phyloP scores from a whole-genome alignment of 352 stramenopile species.

The Phytopythium litorale region DNA sequence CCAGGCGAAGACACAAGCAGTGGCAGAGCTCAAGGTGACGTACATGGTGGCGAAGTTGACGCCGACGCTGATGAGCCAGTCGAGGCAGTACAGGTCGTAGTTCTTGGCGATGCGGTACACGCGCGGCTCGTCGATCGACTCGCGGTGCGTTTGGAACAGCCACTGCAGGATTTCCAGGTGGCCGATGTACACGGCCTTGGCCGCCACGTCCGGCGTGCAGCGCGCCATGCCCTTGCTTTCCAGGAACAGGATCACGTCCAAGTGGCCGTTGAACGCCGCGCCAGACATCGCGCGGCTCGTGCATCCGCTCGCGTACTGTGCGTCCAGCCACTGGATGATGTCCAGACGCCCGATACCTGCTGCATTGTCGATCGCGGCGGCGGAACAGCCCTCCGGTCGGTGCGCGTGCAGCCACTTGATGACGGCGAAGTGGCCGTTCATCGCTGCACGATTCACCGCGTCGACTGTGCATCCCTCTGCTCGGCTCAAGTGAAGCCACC shows the following conservation, averaged over 20 bases:
- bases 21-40: too few species aligned
- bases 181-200: constrained; percentile 23
- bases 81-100: constrained; percentile 25
- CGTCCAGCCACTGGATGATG: constrained; percentile 30
- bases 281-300: constrained; percentile 23
- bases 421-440: constrained; percentile 3
- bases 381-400: constrained; percentile 10
- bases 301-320: constrained; percentile 19
- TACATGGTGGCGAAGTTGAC: constrained; percentile 5
- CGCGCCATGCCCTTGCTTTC: not conserved
- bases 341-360: constrained; percentile 19
- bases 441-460: constrained; percentile 1
- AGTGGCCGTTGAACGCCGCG: constrained; percentile 18
- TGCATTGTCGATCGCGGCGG: constrained; percentile 18
- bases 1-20: too few species aligned
- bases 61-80: constrained; percentile 19
- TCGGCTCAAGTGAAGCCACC: constrained; percentile 19
- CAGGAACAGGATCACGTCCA: constrained; percentile 4
- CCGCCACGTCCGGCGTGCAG: constrained; percentile 18
- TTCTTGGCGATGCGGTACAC: constrained; percentile 28
- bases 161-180: constrained; percentile 30
- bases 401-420: constrained; percentile 12
- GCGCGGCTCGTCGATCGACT: constrained; percentile 17
- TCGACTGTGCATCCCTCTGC: not conserved
- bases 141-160: constrained; percentile 24